These are phyloP conservation scores for Protomyces inundatus DNA, from an alignment of 1,139 yeast species.

Conservation along the genomic window DNA sequence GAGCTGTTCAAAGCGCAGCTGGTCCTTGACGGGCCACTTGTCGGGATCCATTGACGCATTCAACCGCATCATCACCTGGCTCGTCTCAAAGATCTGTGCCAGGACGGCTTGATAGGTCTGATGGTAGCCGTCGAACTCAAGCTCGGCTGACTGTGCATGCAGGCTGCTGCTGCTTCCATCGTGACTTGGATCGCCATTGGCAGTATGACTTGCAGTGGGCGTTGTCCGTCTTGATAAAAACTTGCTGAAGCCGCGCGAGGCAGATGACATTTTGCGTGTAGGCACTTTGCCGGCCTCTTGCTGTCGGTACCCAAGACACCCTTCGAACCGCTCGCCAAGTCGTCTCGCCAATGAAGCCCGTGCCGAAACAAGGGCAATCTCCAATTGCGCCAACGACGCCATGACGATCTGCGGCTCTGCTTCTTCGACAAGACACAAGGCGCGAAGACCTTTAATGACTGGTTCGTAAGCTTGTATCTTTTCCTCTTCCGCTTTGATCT, in stretches of 20 bases:
- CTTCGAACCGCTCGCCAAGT: conserved; percentile 6
- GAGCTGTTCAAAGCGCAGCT: conserved; percentile 11
- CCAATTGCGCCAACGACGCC: not conserved
- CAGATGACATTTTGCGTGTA: not conserved
- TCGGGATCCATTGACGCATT: conserved; percentile 13
- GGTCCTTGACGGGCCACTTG: conserved; percentile 4
- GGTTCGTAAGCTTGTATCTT: conserved; percentile 21
- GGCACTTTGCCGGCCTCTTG: not conserved
- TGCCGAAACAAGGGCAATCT: conserved; percentile 1
- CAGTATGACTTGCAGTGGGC: not conserved
- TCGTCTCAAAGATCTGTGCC: not conserved
- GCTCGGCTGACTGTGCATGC: not conserved
- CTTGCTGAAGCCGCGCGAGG: not conserved
- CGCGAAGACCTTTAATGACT: conserved; percentile 9
- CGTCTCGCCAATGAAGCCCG: conserved; percentile 2
- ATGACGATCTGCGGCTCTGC: conserved; percentile 9
- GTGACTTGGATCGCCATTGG: not conserved
- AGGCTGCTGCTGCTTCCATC: conserved; percentile 1
- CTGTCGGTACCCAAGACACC: not conserved
- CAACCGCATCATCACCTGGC: not conserved
- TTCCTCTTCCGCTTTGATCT: conserved; percentile 27
- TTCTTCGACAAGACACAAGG: conserved; percentile 10
- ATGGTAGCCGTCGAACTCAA: not conserved
- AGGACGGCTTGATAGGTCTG: not conserved
- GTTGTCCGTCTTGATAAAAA: not conserved